These are phyloP conservation scores for Takashimella tepidaria DNA, from an alignment of 1,284 basidiomycete species.

Conservation along the genomic window DNA sequence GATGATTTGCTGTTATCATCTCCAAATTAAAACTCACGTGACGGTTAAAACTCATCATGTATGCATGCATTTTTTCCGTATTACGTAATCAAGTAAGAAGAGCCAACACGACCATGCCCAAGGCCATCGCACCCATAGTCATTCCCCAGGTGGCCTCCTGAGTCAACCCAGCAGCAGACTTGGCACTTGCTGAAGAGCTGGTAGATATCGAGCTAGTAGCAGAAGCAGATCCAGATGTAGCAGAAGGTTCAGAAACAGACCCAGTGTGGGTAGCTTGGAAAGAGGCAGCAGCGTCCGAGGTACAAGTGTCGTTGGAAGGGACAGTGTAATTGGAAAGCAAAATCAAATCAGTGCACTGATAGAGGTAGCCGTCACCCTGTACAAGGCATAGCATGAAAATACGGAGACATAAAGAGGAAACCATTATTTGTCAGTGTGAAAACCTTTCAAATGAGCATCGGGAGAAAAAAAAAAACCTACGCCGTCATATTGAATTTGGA, in stretches of 20 bases:
- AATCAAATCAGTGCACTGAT: slow-evolving; percentile 70
- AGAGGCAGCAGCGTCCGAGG: slow-evolving; percentile 14
- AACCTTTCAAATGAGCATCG: too few relatives aligned
- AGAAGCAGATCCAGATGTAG: slow-evolving; percentile 1
- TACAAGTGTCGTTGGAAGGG: slow-evolving; percentile 51
- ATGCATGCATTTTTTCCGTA: too few relatives aligned
- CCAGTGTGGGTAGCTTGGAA: slow-evolving; percentile 7
- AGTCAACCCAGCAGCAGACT: background rate
- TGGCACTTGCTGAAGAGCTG: background rate
- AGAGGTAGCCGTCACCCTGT: slow-evolving; percentile 63
- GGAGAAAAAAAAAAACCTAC: slow-evolving; percentile 28
- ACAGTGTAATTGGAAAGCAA: slow-evolving; percentile 54
- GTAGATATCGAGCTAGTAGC: slow-evolving; percentile 1
- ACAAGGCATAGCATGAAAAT: too few relatives aligned
- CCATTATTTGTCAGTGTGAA: too few relatives aligned
- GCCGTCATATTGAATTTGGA: slow-evolving; percentile 35
- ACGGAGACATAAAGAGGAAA: too few relatives aligned
- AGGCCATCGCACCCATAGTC: background rate
- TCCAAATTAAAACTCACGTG: too few relatives aligned
- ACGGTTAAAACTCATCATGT: too few relatives aligned
- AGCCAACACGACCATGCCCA: background rate
- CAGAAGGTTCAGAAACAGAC: slow-evolving; percentile 2
- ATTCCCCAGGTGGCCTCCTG: background rate
- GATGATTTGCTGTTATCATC: too few relatives aligned
- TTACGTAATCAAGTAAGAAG: too few relatives aligned